Base-by-base conservation (phyloP, 164 flowering plant species). In the Aristolochia californica region DNA sequence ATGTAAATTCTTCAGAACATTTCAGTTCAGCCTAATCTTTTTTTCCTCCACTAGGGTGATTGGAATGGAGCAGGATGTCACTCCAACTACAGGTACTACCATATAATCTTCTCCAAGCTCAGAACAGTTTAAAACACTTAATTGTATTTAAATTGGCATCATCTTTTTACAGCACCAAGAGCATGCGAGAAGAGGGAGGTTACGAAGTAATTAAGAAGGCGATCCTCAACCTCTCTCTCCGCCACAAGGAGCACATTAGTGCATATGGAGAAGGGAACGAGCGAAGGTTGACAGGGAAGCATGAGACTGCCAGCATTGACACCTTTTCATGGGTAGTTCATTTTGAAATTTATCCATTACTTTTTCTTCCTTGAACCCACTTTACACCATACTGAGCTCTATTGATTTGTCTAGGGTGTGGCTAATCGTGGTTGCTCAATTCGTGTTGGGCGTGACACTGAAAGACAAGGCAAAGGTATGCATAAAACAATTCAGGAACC, bases 11-110 rank as follows among this genome's bases (percentile, higher is more conserved):
- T 51, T 40, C 27, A 14, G 40, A 7, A 22, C 30, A 15, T 5
- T 30, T 56, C 16, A 1, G n/a, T 47, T 30, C 45, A n/a, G 8
- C 43, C 16, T 27, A 13, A 17, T 43, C n/a, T 5, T 5, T 34
- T 40, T 13, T 20, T 27, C 28, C 27, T 48, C 14, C 24, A 48
- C 24, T 74, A 93, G 97, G 97, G 97, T 26, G 99, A 94, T 67
- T 94, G 99, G 99, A 94, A 94, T 68, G 99, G 99, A 51, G 99
- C 97, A 17, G 97, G 99, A 57, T 85, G 93, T 65, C 99, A 94
- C 74, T 84, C 96, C 66, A 94, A 90, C 55, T 94, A 72, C 84
- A 93, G 97, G 98, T 87, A 75, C 17, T 28, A 48, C 12, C n/a
- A 54, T 34, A 34, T 34, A 34, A 34, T 1, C 40, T 34, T 34